Base-by-base conservation (phyloP, 345 rosid species). In the Carallia brachiata region DNA sequence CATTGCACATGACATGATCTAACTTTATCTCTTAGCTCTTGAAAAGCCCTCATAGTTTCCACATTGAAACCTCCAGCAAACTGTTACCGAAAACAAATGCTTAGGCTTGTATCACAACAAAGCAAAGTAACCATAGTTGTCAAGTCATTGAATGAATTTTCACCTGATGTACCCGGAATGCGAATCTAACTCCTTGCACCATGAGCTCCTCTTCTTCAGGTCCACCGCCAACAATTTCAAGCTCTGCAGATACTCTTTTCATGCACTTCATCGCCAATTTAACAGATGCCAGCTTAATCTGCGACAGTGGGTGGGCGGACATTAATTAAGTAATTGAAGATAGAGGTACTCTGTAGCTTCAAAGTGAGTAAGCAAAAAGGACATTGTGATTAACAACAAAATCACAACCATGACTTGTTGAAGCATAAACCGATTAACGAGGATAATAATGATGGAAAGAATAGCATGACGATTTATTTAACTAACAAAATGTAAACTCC, bases 161-260 rank as follows among this genome's bases (percentile, higher is more conserved):
- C 54, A 96, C 99, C 97, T 96, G 99, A 75, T 96, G 99, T 9
- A 92, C 99, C 47, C 99, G 96, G 84, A 96, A 96, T 0, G 99
- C 99, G 12, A 92, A 96, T 69, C 97, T 62, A 52, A 96, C 99
- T 0, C 98, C 93, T 82, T 96, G 97, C 12, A 96, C 92, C 3
- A 96, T 87, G 40, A 96, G 84, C 77, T 96, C 99, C 68, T 96
- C 99, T 79, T 96, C 98, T 77, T 95, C 99, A 1, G 92, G 90
- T 1, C 88, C 81, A 12, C 92, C 84, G 1, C 75, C 89, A 7
- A 81, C 87, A 7, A 73, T 73, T 79, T 92, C 93, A 0, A 92
- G 94, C 77, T 89, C 97, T 0, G 98, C 94, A 0, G 99, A 92
- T 16, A 92, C 96, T 76, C 99, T 83, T 81, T 81, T 96, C 99